A percentile compares a stretch with the other conserved stretches of the same genome.
Conservation (phyloP, 1,284 basidiomycete species). For the Coniophora puteana region DNA sequence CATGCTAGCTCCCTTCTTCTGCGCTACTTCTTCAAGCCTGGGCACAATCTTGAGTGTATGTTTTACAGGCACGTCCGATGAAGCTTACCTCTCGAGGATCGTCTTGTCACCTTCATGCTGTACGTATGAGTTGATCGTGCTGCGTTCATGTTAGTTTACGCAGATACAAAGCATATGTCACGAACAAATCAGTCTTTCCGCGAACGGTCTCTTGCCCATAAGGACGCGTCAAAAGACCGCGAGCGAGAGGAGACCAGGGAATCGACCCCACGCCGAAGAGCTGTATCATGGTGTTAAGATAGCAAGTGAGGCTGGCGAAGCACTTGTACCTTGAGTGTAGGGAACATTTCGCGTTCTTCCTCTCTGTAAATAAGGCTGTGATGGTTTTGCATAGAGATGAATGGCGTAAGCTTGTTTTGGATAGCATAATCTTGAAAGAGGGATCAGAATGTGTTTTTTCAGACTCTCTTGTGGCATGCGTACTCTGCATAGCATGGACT, state of each 20-base stretch:
- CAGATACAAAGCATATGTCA: not conserved
- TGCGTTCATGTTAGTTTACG: conserved; percentile 3
- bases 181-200: conserved; percentile 24
- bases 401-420: conserved; percentile 39
- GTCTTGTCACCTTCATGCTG: conserved; percentile 17
- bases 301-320: conserved; percentile 17
- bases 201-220: conserved; percentile 21
- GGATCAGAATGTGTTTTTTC: conserved; percentile 16
- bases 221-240: conserved; percentile 35
- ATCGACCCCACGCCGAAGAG: conserved; percentile 25
- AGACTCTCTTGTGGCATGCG: not conserved
- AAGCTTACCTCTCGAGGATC: conserved; percentile 6
- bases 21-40: conserved; percentile 37
- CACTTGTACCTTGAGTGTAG: conserved; percentile 29
- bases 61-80: not conserved
- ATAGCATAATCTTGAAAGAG: conserved; percentile 19
- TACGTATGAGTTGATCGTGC: conserved; percentile 17
- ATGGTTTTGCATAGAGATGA: conserved; percentile 54
- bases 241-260: conserved; percentile 34
- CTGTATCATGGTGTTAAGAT: conserved; percentile 7
- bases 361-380: conserved; percentile 42
- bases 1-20: conserved; percentile 37
- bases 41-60: not conserved
- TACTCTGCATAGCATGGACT: conserved; percentile 22
- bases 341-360: conserved; percentile 49